Conservation (phyloP, 2,329 filamentous ascomycete species). For the Cercospora zeina region DNA sequence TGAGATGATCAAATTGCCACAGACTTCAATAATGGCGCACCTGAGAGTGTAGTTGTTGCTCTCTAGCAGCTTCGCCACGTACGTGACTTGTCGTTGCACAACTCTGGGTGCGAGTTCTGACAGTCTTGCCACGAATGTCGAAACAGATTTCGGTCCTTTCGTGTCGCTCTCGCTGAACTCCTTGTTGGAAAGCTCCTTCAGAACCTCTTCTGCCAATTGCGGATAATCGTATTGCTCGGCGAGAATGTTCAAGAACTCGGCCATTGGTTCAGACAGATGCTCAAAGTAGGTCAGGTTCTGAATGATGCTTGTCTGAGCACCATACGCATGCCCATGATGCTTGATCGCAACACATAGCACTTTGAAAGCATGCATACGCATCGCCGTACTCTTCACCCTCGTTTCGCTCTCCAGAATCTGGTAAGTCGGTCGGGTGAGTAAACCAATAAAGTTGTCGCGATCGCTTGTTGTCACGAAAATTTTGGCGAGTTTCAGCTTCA, state of each 20-base stretch:
- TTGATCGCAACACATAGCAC: constrained; percentile 95
- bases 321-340: constrained; percentile 95
- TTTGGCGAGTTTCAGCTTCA: constrained; percentile 86
- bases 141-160: constrained; percentile 93
- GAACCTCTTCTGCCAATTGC: constrained; percentile 87
- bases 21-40: constrained; percentile 93
- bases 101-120: constrained; percentile 88
- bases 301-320: constrained; percentile 94
- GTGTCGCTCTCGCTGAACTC: constrained; percentile 98
- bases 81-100: constrained; percentile 96
- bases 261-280: constrained; percentile 98
- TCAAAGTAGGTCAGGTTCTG: constrained; percentile 98
- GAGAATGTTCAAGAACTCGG: constrained; percentile 93
- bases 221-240: constrained; percentile 97
- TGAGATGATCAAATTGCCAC: constrained; percentile 89
- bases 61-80: constrained; percentile 90
- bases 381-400: constrained; percentile 80
- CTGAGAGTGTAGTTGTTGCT: constrained; percentile 96
- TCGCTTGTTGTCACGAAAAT: constrained; percentile 97
- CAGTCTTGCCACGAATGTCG: constrained; percentile 86
- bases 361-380: constrained; percentile 97
- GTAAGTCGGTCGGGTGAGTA: constrained; percentile 91
- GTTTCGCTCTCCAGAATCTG: constrained; percentile 92
- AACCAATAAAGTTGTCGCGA: constrained; percentile 86
- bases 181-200: constrained; percentile 93